Percentiles rank a stretch among this genome's conserved stretches.
These are phyloP conservation scores for Penicillium sp. DNA, from an alignment of 2,329 filamentous ascomycete species.

Conservation along the genomic window DNA sequence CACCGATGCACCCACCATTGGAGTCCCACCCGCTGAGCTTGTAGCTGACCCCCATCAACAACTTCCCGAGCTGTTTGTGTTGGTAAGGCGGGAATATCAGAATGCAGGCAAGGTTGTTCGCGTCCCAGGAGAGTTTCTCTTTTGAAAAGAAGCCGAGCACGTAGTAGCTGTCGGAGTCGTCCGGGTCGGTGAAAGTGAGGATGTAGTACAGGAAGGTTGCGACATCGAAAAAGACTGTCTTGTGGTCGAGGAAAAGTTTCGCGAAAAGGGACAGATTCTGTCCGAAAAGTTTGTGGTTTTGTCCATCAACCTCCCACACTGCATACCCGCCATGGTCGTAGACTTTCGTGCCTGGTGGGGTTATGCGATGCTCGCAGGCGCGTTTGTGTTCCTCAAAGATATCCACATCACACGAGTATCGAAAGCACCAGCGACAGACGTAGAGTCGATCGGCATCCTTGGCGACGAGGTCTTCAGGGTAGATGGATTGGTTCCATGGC, in stretches of 20 bases:
- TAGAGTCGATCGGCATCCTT: constrained; percentile 64
- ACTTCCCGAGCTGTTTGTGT: constrained; percentile 78
- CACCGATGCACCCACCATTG: constrained; percentile 68
- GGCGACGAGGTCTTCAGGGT: constrained; percentile 66
- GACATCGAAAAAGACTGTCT: constrained; percentile 97
- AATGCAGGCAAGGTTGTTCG: constrained; percentile 96
- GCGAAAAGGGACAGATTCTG: constrained; percentile 95
- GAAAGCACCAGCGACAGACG: constrained; percentile 91
- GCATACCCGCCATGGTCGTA: constrained; percentile 80
- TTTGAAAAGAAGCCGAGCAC: constrained; percentile 98
- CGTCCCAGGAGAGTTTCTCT: constrained; percentile 98
- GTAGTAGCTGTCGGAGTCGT: constrained; percentile 48
- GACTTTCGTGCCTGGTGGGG: constrained; percentile 68
- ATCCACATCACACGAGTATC: constrained; percentile 63
- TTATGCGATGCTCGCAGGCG: constrained; percentile 55
- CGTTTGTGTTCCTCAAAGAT: constrained; percentile 42
- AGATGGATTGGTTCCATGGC: constrained; percentile 92
- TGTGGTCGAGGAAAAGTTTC: constrained; percentile 96
- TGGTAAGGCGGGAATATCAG: constrained; percentile 95
- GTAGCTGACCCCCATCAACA: constrained; percentile 92
- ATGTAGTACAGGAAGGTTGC: constrained; percentile 93
- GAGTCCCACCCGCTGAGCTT: constrained; percentile 79
- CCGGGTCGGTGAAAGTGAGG: constrained; percentile 69
- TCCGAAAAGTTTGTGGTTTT: constrained; percentile 82
- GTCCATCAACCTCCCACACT: constrained; percentile 91